Evolutionary conservation across 768 basidiomycete species (phyloP).

Genomic region (Tricholoma flavovirens): DNA sequence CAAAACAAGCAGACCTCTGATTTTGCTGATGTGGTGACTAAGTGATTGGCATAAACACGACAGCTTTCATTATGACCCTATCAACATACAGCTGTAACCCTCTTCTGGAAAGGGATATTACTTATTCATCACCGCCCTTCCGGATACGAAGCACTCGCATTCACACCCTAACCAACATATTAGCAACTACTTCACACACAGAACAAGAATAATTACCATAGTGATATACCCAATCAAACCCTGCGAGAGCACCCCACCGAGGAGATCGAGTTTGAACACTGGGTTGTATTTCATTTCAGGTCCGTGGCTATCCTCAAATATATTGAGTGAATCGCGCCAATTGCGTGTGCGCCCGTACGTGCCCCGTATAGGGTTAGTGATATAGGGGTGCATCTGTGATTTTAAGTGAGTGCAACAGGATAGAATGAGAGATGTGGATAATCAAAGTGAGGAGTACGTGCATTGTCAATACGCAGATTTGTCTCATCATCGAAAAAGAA

Average conservation of each 20-base stretch:
- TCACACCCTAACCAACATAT: neutral
- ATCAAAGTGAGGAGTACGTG: conserved; percentile 10
- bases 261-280: conserved; percentile 43
- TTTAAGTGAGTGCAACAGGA: neutral
- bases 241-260: conserved; percentile 46
- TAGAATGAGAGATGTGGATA: neutral
- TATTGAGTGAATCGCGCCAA: conserved; percentile 47
- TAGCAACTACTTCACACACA: neutral
- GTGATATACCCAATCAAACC: conserved; percentile 51
- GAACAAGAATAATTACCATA: conserved; percentile 32
- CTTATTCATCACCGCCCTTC: neutral
- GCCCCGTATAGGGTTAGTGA: conserved; percentile 42
- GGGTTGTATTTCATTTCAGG: conserved; percentile 47
- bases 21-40: no score
- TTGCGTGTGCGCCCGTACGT: conserved; percentile 46
- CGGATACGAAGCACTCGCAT: conserved; percentile 1
- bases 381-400: conserved; percentile 46
- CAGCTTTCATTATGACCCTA: no score
- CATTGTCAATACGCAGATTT: conserved; percentile 43
- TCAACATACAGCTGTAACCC: no score
- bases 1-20: no score
- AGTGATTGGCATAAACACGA: no score
- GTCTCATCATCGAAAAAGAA: conserved; percentile 55
- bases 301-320: conserved; percentile 46
- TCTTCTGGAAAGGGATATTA: neutral